Base-by-base conservation (phyloP, 2,329 filamentous ascomycete genomes). In the Pseudofabraea citricarpa region DNA sequence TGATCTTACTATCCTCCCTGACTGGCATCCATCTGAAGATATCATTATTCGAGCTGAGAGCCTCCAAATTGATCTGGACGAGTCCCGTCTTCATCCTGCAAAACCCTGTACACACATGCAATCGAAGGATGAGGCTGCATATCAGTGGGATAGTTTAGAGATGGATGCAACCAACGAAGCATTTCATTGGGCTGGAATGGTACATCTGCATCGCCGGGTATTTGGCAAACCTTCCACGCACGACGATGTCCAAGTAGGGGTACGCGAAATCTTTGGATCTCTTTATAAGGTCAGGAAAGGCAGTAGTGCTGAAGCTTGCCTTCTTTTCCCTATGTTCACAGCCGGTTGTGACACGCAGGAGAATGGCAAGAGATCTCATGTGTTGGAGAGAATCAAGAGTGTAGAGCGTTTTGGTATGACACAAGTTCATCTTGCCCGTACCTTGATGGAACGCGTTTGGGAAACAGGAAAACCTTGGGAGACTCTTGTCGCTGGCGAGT, bases 301-400 rank as follows among this genome's bases (percentile, higher is more conserved):
- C 5, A 82, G 82, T 22, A 81, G 80, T 13, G 85, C 86, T 0
- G 87, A 91, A 62, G 81, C 79, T 7, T 88, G 85, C 56, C 67
- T 87, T 15, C 62, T 93, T 29, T 90, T 93, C 51, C 87, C 88
- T 0, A 81, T 93, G 66, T 93, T 93, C 62, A 87, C 85, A 1
- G 87, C 87, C 1, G 88, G 87, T 0, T 90, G 86, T 52, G 85
- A 93, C 60, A 79, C 81, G 1, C 67, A 67, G 43, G 74, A 81
- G 38, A 56, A 68, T 24, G 64, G 63, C 3, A 76, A 84, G 53
- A 71, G 81, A 39, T 65, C 67, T 19, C 72, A 78, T 55, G 78
- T 91, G 27, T 67, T 87, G 55, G 75, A 79, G 52, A 71, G 87
- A 37, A 71, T 93, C 57, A 70, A 72, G 58, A 74, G 74, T 15